Base-by-base conservation (phyloP, 345 rosid genomes). In the Dipteronia sinensis region DNA sequence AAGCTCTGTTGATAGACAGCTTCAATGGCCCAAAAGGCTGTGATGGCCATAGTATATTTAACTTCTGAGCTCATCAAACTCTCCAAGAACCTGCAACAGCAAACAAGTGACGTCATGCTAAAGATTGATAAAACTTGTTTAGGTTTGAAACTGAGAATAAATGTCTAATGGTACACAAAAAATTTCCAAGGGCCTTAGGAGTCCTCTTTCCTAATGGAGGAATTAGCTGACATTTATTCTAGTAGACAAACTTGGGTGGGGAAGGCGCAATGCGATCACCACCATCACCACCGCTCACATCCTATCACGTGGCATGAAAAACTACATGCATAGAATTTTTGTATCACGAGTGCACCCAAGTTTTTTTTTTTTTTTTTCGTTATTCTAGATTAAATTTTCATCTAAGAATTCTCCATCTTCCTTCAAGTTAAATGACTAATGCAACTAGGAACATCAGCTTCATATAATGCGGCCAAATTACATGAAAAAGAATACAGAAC, bases 1-100 rank as follows among this genome's bases (percentile, higher is more conserved):
- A 92, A 94, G 76, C 97, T 90, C 88, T 87, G 92, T 75, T 87
- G 97, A 79, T 94, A 94, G 58, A 89, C 92, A 1, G 92, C 83
- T 86, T 95, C 97, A 0, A 91, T 91, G 17, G 90, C 93, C 98
- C 97, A 95, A 22, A 89, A 87, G 11, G 93, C 95, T 9, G 93
- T 80, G 65, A 88, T 73, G 12, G 88, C 89, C 72, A 85, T 85
- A 0, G 89, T 66, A 80, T 88, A 92, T 34, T 88, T 89, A 7
- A 86, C 90, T 40, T 90, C 91, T 23, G 86, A 80, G 40, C 80
- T 80, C 89, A 81, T 90, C 76, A 94, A 68, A 53, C 83, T 85
- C 87, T 87, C 94, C 59, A 95, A 63, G 82, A 91, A 91, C 78
- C 98, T 89, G 79, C 34, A 61, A 71, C 62, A 4, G 29, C 10